Evolutionary conservation across 148 eudicot species (phyloP).

Genomic region (Talinum fruticosum): DNA sequence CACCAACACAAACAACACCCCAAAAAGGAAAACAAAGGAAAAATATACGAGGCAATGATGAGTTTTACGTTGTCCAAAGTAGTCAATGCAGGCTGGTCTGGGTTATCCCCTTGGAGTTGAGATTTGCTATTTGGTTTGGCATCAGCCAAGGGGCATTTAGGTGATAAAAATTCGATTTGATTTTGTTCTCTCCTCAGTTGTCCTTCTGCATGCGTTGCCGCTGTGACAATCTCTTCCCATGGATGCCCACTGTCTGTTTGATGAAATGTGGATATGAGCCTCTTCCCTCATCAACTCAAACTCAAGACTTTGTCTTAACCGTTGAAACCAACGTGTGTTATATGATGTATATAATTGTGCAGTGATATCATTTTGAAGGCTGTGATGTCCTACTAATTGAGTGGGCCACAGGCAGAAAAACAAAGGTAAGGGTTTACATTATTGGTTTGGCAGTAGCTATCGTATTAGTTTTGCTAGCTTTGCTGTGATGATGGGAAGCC

Average conservation of each 20-base stretch:
- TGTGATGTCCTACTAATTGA: neutral
- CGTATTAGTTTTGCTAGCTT: neutral
- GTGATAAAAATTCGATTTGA: neutral
- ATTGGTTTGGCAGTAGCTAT: constrained; percentile 19
- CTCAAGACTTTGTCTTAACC: neutral
- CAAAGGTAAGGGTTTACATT: neutral
- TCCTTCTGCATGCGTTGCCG: constrained; percentile 17
- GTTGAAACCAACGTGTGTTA: constrained; percentile 3
- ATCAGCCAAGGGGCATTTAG: neutral
- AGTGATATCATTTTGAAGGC: neutral
- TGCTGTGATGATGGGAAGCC: constrained; percentile 11
- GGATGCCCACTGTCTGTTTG: neutral
- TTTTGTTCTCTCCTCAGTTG: neutral
- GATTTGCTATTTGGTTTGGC: constrained; percentile 14
- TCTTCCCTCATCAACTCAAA: neutral
- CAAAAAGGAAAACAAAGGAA: neutral
- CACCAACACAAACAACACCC: too few relatives aligned
- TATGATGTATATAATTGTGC: too few relatives aligned
- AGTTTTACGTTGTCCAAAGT: neutral
- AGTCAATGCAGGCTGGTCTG: neutral
- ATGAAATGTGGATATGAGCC: constrained; percentile 14
- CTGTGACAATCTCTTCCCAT: constrained; percentile 5
- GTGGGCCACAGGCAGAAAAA: neutral
- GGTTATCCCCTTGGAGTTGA: neutral
- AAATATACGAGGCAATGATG: constrained; percentile 18